Percentiles rank a stretch among this genome's conserved stretches.
phyloP scores from a whole-genome alignment of 352 stramenopile genomes.

The Phytopythium aichiense region DNA sequence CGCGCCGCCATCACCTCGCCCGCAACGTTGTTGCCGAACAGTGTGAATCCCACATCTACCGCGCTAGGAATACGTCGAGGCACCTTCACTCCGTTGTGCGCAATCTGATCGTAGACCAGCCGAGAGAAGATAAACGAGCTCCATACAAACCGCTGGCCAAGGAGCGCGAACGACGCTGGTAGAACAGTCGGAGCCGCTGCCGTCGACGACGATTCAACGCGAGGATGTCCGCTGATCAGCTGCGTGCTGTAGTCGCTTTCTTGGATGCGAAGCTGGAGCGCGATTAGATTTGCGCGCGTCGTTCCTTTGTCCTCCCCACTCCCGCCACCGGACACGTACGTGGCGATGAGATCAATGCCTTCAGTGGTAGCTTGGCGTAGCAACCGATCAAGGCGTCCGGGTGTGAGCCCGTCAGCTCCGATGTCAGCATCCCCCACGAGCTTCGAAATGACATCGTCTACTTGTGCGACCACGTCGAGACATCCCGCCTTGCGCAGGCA shows the following conservation, averaged over 20 bases:
- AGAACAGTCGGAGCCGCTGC: constrained; percentile 4
- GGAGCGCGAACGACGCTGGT: constrained; percentile 12
- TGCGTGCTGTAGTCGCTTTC: constrained; percentile 10
- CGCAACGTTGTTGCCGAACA: constrained; percentile 18
- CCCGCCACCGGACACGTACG: neutral
- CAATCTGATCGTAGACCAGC: constrained; percentile 20
- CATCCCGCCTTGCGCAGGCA: constrained; percentile 7
- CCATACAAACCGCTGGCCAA: constrained; percentile 21
- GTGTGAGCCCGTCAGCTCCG: constrained; percentile 14
- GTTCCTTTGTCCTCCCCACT: neutral
- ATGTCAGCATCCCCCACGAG: constrained; percentile 15
- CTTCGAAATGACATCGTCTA: constrained; percentile 14
- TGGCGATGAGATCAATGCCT: neutral
- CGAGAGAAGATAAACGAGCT: constrained; percentile 22
- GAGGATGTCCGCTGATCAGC: constrained; percentile 13
- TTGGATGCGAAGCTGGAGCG: constrained; percentile 11
- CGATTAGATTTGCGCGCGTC: neutral
- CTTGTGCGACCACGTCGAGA: constrained; percentile 2
- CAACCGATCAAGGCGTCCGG: constrained; percentile 4
- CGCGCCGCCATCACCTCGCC: constrained; percentile 8
- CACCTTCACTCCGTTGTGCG: constrained; percentile 11
- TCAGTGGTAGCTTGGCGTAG: neutral
- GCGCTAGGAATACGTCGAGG: constrained; percentile 18
- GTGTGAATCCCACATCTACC: constrained; percentile 17
- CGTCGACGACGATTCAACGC: neutral